Base-by-base conservation (phyloP, 345 rosid genomes). In the Eucalyptus erythrocorys region DNA sequence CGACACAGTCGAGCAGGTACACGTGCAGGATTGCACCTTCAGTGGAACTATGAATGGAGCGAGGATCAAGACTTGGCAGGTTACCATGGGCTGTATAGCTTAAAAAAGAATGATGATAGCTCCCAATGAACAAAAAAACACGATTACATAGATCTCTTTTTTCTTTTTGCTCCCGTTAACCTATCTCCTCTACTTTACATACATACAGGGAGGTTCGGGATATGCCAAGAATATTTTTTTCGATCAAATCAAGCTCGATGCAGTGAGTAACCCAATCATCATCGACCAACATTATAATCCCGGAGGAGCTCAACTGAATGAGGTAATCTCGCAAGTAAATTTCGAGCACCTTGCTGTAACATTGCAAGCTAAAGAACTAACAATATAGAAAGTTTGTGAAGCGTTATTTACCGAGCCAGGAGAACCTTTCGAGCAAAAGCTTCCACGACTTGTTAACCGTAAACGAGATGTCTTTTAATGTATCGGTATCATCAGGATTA, bases 41-140 rank as follows among this genome's bases (percentile, higher is more conserved):
- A 85, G 84, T 40, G 71, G 87, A 40, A 91, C 95, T 0, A 43
- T 57, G 59, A 91, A 93, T 84, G 96, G 97, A 55, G 96, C 93
- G 21, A 93, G 96, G 91, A 94, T 95, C 89, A 95, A 95, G 90
- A 94, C 96, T 42, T 79, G 89, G 88, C 92, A 89, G 93, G 97
- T 94, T 81, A 50, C 40, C 68, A 61, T 12, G 68, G 87, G 47
- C 24, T 84, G 11, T 3, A 45, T 47, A 24, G 1, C 45, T 84
- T 48, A 49, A n/a, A 6, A 7, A 17, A 14, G 53, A 84, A 49
- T 84, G 49, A 16, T 45, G 37, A 30, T 30, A 51, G 34, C 13
- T 51, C 30, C 53, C 66, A 27, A 43, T 4, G 87, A 53, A 48
- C 26, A 43, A n/a, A 81, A 17, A 84, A 86, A 86, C 87, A 48